Evolutionary conservation across 768 basidiomycete species (phyloP).

Genomic region (Agaricus sinodeliciosus): DNA sequence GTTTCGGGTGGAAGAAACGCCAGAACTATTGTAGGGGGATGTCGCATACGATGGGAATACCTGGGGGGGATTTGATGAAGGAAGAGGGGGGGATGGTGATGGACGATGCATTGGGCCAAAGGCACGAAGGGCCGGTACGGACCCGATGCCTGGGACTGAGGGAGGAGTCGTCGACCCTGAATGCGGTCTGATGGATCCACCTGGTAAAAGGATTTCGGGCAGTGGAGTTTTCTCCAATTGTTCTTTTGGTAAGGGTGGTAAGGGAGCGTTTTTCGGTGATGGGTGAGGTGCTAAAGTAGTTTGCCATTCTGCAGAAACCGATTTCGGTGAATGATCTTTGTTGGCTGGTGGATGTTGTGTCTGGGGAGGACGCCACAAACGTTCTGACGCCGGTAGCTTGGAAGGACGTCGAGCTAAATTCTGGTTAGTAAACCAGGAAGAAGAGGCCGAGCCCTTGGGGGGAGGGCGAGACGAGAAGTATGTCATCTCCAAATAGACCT

Average conservation of each 20-base stretch:
- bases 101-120: conserved; percentile 12
- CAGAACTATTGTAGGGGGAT: neutral
- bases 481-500: conserved; percentile 90
- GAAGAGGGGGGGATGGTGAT: conserved; percentile 12
- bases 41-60: neutral
- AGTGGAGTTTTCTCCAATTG: neutral
- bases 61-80: conserved; percentile 3
- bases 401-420: conserved; percentile 41
- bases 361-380: conserved; percentile 37
- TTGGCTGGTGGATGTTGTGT: conserved; percentile 11
- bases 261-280: conserved; percentile 21
- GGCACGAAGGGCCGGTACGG: conserved; percentile 10
- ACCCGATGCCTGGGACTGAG: neutral
- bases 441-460: conserved; percentile 25
- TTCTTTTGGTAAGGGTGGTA: conserved; percentile 36
- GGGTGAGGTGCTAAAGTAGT: neutral
- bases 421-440: conserved; percentile 14
- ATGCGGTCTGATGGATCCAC: conserved; percentile 26
- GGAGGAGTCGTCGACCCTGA: neutral
- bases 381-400: conserved; percentile 44
- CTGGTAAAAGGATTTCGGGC: conserved; percentile 6
- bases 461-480: conserved; percentile 72
- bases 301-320: conserved; percentile 4
- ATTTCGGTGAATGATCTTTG: conserved; percentile 3
- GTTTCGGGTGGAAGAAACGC: conserved; percentile 8